Conservation (phyloP, 805 yeast species). For the Kockiozyma suomiensis region DNA sequence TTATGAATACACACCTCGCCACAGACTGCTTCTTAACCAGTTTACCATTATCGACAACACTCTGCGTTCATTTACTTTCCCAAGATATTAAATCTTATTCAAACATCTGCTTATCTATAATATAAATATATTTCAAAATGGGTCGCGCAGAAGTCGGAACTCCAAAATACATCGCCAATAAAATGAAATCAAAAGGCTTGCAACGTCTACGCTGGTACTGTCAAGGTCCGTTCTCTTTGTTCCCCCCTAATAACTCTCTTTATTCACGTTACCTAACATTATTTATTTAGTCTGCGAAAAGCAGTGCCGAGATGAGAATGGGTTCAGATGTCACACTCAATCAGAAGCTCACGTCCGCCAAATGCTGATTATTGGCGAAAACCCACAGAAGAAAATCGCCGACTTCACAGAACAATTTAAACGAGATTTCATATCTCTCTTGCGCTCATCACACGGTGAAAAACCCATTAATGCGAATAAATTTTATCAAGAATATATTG, state of each 20-base stretch:
- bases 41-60: no score
- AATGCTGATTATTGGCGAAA: constrained; percentile 52
- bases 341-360: constrained; percentile 76
- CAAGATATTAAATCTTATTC: no score
- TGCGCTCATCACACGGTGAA: constrained; percentile 76
- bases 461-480: constrained; percentile 77
- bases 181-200: constrained; percentile 78
- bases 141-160: constrained; percentile 63
- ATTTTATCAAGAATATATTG: constrained; percentile 87
- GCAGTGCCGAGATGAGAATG: constrained; percentile 95
- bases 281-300: constrained; percentile 68
- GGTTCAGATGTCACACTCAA: constrained; percentile 84
- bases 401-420: constrained; percentile 64
- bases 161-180: constrained; percentile 72
- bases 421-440: constrained; percentile 61
- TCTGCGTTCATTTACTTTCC: no score
- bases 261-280: no score
- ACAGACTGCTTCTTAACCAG: no score
- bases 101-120: background rate
- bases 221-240: constrained; percentile 48
- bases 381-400: constrained; percentile 50
- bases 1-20: no score
- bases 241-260: constrained; percentile 34
- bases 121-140: constrained; percentile 43
- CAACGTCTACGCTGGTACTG: constrained; percentile 88